Percentiles rank a stretch among this genome's conserved stretches.
These are phyloP conservation scores for Talaromyces atroroseus DNA, from an alignment of 2,329 filamentous ascomycete species.

Conservation along the genomic window DNA sequence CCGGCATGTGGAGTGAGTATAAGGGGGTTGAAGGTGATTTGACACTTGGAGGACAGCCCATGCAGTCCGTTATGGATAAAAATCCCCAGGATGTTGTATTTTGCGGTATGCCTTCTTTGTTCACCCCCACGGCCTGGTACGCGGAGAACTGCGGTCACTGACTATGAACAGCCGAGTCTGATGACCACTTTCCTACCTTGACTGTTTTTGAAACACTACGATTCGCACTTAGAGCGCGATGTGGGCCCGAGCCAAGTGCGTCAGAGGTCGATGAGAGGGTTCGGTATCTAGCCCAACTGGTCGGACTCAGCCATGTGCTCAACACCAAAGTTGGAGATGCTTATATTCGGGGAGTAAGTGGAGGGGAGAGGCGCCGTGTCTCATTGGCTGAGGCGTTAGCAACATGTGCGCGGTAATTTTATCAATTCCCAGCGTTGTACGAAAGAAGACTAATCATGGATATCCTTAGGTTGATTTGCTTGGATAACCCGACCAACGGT, in stretches of 20 bases:
- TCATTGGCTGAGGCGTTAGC: constrained; percentile 75
- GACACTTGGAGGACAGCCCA: constrained; percentile 11
- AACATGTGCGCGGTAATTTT: constrained; percentile 62
- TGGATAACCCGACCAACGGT: constrained; percentile 56
- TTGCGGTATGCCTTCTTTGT: background rate
- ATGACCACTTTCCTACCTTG: constrained; percentile 71
- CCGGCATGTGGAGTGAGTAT: constrained; percentile 58
- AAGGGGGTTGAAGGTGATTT: constrained; percentile 61
- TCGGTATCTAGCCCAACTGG: background rate
- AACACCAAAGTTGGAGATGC: constrained; percentile 80
- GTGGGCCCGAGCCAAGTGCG: constrained; percentile 1
- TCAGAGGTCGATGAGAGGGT: background rate
- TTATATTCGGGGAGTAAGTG: constrained; percentile 71
- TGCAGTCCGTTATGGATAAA: background rate
- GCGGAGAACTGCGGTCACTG: constrained; percentile 43
- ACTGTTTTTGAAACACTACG: constrained; percentile 77
- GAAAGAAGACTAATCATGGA: background rate
- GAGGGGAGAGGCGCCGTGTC: constrained; percentile 70
- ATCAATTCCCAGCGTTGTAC: background rate
- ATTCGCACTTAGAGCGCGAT: constrained; percentile 51
- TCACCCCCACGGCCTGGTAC: background rate
- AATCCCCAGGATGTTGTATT: background rate
- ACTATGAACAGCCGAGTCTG: constrained; percentile 59
- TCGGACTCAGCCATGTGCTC: constrained; percentile 32
- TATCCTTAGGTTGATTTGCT: constrained; percentile 50